Evolutionary conservation across 176 grass and related monocot genomes (phyloP).

Genomic region (Avena eriantha): DNA sequence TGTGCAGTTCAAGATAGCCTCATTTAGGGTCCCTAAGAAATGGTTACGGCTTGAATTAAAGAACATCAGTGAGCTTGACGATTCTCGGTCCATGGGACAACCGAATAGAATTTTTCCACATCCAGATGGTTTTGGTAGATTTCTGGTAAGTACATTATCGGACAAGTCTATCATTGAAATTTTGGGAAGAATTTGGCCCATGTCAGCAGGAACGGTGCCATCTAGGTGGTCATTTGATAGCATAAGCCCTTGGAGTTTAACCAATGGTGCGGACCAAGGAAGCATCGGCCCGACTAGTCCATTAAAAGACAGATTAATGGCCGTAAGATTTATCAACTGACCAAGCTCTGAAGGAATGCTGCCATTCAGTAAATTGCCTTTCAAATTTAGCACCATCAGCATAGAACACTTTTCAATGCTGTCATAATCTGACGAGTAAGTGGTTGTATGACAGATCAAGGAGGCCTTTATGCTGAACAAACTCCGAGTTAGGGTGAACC

Average conservation of each 20-base stretch:
- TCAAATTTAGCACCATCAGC: slow-evolving; percentile 66
- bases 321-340: slow-evolving; percentile 70
- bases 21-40: slow-evolving; percentile 58
- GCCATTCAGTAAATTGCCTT: slow-evolving; percentile 81
- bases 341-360: slow-evolving; percentile 74
- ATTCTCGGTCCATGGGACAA: slow-evolving; percentile 31
- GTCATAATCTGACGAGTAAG: slow-evolving; percentile 71
- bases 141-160: slow-evolving; percentile 67
- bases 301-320: slow-evolving; percentile 79
- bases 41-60: slow-evolving; percentile 82
- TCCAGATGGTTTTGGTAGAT: slow-evolving; percentile 58
- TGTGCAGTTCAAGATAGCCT: slow-evolving; percentile 73
- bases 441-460: slow-evolving; percentile 90
- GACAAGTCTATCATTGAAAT: slow-evolving; percentile 75
- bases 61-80: slow-evolving; percentile 62
- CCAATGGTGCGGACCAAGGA: slow-evolving; percentile 53
- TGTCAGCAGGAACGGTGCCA: slow-evolving; percentile 66
- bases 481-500: slow-evolving; percentile 77
- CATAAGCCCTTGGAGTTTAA: slow-evolving; percentile 76
- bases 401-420: slow-evolving; percentile 64
- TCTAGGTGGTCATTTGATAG: slow-evolving; percentile 77
- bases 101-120: slow-evolving; percentile 68
- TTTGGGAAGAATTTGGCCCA: slow-evolving; percentile 72
- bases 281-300: slow-evolving; percentile 65
- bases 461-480: slow-evolving; percentile 87